A percentile compares a stretch with the other conserved stretches of the same genome.
Evolutionary conservation across 768 basidiomycete genomes (phyloP).

Genomic region (Exsudoporus frostii): DNA sequence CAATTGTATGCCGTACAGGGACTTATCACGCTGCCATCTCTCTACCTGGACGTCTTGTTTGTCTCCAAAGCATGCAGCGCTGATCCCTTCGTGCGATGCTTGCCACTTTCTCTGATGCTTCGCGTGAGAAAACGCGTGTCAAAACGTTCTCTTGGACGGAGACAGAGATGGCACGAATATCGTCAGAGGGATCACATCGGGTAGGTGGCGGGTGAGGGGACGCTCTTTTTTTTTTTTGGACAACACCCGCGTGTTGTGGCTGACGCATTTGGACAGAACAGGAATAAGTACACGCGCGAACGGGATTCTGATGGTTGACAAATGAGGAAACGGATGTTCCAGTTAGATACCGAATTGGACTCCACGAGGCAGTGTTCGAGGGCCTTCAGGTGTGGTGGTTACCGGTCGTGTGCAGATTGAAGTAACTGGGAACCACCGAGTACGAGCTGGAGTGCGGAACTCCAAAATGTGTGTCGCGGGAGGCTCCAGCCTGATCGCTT

Average conservation of each 20-base stretch:
- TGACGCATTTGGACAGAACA: too few relatives aligned
- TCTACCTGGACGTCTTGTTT: neutral
- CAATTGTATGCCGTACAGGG: neutral
- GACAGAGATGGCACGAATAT: too few relatives aligned
- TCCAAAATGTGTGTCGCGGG: too few relatives aligned
- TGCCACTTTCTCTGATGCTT: neutral
- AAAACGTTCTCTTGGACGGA: neutral
- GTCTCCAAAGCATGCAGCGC: neutral
- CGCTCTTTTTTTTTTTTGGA: neutral
- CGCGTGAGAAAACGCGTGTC: neutral
- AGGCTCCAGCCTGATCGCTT: too few relatives aligned
- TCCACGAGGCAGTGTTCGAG: neutral
- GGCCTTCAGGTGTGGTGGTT: neutral
- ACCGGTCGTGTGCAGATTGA: too few relatives aligned
- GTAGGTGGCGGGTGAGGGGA: neutral
- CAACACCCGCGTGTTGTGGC: neutral
- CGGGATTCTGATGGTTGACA: neutral
- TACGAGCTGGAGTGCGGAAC: too few relatives aligned
- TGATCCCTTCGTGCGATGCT: neutral
- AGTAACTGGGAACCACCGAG: too few relatives aligned
- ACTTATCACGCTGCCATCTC: neutral
- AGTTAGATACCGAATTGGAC: neutral
- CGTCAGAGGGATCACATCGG: slow-evolving; percentile 10
- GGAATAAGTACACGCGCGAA: neutral
- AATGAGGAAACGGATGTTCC: neutral